These are phyloP conservation scores for Cladosporium velox DNA, from an alignment of 2,329 filamentous ascomycete genomes.

Conservation along the genomic window DNA sequence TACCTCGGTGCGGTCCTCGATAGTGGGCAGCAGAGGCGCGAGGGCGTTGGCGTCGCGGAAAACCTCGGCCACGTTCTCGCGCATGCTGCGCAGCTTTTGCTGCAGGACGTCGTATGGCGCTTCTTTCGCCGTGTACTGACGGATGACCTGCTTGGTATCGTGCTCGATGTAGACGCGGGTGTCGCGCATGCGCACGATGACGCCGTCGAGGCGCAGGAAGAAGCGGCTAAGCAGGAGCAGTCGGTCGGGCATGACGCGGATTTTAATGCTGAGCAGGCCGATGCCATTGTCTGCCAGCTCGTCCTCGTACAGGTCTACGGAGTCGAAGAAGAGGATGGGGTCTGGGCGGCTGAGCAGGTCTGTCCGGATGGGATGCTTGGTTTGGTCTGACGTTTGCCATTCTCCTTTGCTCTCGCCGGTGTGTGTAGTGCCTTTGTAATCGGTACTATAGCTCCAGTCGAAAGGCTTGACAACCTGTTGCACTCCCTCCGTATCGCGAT, in stretches of 20 bases:
- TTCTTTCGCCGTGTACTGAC: conserved; percentile 90
- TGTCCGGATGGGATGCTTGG: conserved; percentile 69
- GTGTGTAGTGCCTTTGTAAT: conserved; percentile 72
- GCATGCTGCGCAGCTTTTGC: conserved; percentile 54
- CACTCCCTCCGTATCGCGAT: conserved; percentile 75
- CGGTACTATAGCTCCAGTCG: conserved; percentile 96
- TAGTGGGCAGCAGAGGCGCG: conserved; percentile 66
- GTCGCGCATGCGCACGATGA: conserved; percentile 83
- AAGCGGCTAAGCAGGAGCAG: conserved; percentile 82
- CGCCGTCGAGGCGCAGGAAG: conserved; percentile 91
- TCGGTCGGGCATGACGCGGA: conserved; percentile 87
- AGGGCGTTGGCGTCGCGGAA: conserved; percentile 80
- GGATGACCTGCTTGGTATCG: conserved; percentile 71
- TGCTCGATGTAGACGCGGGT: conserved; percentile 94
- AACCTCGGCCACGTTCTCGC: conserved; percentile 74
- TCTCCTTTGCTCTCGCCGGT: conserved; percentile 21
- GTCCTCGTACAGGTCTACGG: conserved; percentile 94
- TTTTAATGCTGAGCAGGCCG: conserved; percentile 83
- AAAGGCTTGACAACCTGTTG: conserved; percentile 94
- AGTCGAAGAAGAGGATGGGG: conserved; percentile 94
- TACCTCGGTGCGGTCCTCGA: conserved; percentile 67
- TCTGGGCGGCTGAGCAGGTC: conserved; percentile 85
- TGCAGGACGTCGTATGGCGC: conserved; percentile 75
- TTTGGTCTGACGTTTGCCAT: conserved; percentile 35
- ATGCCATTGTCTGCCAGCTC: conserved; percentile 98